phyloP scores from a whole-genome alignment of 352 stramenopile genomes.

The Thraustochytrium striatum region DNA sequence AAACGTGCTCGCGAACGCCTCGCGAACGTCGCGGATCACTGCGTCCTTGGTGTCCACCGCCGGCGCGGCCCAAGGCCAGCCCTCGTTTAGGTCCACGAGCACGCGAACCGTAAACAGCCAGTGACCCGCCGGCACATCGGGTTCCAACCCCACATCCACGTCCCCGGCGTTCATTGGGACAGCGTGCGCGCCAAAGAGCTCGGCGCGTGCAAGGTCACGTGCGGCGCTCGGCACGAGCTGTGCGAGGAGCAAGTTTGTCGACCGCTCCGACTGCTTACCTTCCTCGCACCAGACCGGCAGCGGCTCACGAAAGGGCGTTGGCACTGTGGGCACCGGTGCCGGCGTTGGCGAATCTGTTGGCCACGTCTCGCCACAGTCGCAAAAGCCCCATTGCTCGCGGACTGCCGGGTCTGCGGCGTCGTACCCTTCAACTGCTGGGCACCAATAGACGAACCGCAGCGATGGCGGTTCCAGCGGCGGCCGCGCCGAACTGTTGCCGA shows the following conservation, averaged over 20 bases:
- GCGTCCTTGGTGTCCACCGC: too few relatives aligned
- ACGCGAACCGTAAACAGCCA: too few relatives aligned
- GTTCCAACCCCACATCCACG: too few relatives aligned
- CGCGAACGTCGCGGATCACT: too few relatives aligned
- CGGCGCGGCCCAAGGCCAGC: too few relatives aligned
- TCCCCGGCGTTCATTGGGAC: too few relatives aligned
- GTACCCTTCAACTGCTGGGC: not conserved
- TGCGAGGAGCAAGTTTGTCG: not conserved
- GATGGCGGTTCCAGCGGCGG: not conserved
- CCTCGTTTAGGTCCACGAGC: too few relatives aligned
- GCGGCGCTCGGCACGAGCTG: too few relatives aligned
- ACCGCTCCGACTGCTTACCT: not conserved
- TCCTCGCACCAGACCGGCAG: not conserved
- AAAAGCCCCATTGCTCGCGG: constrained; percentile 30
- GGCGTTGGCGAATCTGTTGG: not conserved
- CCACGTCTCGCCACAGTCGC: constrained; percentile 29
- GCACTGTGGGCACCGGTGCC: not conserved
- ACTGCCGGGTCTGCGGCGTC: not conserved
- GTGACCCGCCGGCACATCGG: too few relatives aligned
- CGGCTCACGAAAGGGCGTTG: not conserved
- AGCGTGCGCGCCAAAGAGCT: too few relatives aligned
- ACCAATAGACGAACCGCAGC: constrained; percentile 32
- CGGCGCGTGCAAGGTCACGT: too few relatives aligned
- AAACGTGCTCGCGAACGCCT: too few relatives aligned
- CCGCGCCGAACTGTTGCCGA: not conserved